Evolutionary conservation across 2,329 filamentous ascomycete species (phyloP), one percentile per base, ranked within the genome.

Genomic region (Penicillium olsonii): DNA sequence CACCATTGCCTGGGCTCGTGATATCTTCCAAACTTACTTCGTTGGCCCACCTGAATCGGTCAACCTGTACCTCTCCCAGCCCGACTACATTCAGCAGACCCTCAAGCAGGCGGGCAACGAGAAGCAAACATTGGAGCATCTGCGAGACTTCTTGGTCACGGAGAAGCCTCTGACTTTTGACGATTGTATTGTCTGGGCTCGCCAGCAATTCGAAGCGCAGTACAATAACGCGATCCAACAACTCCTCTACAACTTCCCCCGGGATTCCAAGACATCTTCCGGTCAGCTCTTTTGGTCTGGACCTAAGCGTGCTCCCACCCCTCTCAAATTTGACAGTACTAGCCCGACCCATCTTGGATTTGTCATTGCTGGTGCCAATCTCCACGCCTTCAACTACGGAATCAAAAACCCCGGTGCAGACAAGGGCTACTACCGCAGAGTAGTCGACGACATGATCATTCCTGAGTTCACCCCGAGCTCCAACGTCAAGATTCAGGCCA

Each of bases 201-300:
- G 94, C 40, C 82, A 88, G 67, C 83, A 96, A 61, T 99, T 99
- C 57, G 94, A 99, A 78, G 90, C 89, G 70, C 90, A 96, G 73
- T 99, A 94, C 75, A 91, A 95, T 76, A 96, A 99, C 68, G 89
- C 90, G 43, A 96, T 99, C 54, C 89, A 94, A 68, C 94, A 99
- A 72, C 79, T 99, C 44, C 78, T 99, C 27, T 95, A 88, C 79
- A 97, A 96, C 76, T 99, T 99, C 77, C 94, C 94, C 54, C 95
- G 95, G 74, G 92, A 97, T 68, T 88, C 91, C 0, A 84, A 82
- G 47, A 96, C 94, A 1, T 95, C 91, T 2, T 87, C 83, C 31
- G 94, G 94, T 26, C 88, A 92, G 55, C 88, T 84, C 1, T 99
- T 99, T 81, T 99, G 94, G 94, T 97, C 94, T 24, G 92, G 94